Evolutionary conservation across 2,329 filamentous ascomycete species (phyloP), one percentile per base, ranked within the genome.

Genomic region (Rugonectria rugulosa): DNA sequence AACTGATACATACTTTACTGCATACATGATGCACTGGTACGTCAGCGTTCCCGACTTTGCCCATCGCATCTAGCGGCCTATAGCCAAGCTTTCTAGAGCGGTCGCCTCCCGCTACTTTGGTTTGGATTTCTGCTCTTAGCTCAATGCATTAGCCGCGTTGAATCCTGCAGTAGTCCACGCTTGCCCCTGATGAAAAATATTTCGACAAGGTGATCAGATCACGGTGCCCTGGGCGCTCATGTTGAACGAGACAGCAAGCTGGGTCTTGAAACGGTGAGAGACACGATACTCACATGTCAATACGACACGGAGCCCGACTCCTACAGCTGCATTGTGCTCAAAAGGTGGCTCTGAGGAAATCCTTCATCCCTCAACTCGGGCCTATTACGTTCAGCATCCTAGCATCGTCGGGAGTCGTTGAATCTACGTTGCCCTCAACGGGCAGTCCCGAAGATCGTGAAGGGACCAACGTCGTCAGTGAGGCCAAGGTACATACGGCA

Each of bases 381-480:
- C 57, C 42, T 53, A 65, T 27, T 61, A 53, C 27, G 29, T 24
- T 43, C 36, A 55, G 48, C 32, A 44, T 36, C 41, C 36, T 20
- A 40, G 51, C 41, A 41, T 31, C 40, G 32, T 62, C 62, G 53
- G 48, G 51, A 55, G 47, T 67, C 44, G 51, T 51, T 42, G 50
- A 57, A 62, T 61, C 53, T 64, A 60, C 54, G 32, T 57, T 57
- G 27, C 51, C 59, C 43, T 42, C 56, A 48, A 60, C 64, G 62
- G 64, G 56, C 64, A 61, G 50, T 67, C 62, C 64, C 64, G 64
- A 62, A 37, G 56, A 62, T 60, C 52, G 50, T 47, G 31, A 49
- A 56, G 41, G 32, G 53, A 31, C 29, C 40, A 58, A 46, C n/a
- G 19, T 47, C 37, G 19, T 53, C 53, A 23, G 17, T 40, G 26